phyloP scores from a whole-genome alignment of 192 early-diverging fungal species.

The Thamnidium elegans region DNA sequence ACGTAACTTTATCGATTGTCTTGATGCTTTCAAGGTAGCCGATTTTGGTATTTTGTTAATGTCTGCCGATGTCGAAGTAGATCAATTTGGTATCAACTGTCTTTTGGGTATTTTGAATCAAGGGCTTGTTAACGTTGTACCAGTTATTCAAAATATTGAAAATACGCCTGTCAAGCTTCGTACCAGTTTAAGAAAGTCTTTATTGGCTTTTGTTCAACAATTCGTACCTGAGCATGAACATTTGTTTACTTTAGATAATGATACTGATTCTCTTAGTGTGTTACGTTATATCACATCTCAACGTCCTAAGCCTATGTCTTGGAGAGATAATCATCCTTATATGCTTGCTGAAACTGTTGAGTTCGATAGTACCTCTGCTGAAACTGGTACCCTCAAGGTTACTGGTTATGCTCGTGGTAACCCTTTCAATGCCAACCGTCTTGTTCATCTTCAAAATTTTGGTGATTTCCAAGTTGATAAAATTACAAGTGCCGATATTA shows the following conservation, averaged over 20 bases:
- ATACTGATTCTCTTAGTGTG: slow-evolving; percentile 58
- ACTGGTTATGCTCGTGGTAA: slow-evolving; percentile 86
- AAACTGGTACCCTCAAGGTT: slow-evolving; percentile 66
- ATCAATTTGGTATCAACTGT: slow-evolving; percentile 84
- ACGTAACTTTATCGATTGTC: slow-evolving; percentile 79
- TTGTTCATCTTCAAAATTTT: slow-evolving; percentile 88
- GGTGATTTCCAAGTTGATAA: slow-evolving; percentile 92
- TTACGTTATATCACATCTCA: slow-evolving; percentile 78
- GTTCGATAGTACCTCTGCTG: slow-evolving; percentile 56
- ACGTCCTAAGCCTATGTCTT: slow-evolving; percentile 71
- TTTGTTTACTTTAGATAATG: slow-evolving; percentile 61
- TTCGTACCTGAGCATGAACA: slow-evolving; percentile 87
- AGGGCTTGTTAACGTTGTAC: slow-evolving; percentile 75
- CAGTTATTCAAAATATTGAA: slow-evolving; percentile 71
- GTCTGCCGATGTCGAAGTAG: slow-evolving; percentile 89
- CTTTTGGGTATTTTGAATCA: slow-evolving; percentile 85
- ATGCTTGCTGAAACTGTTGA: slow-evolving; percentile 77
- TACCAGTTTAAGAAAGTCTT: slow-evolving; percentile 78
- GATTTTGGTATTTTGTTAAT: slow-evolving; percentile 88
- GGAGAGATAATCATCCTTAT: slow-evolving; percentile 89
- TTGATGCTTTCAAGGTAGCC: slow-evolving; percentile 88
- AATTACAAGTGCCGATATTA: slow-evolving; percentile 21
- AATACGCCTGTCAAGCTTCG: slow-evolving; percentile 59
- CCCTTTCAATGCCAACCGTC: slow-evolving; percentile 84
- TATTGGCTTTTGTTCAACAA: slow-evolving; percentile 77